These are phyloP conservation scores for Talaromyces trachyspermus DNA, from an alignment of 495 filamentous ascomycete species.

Conservation along the genomic window DNA sequence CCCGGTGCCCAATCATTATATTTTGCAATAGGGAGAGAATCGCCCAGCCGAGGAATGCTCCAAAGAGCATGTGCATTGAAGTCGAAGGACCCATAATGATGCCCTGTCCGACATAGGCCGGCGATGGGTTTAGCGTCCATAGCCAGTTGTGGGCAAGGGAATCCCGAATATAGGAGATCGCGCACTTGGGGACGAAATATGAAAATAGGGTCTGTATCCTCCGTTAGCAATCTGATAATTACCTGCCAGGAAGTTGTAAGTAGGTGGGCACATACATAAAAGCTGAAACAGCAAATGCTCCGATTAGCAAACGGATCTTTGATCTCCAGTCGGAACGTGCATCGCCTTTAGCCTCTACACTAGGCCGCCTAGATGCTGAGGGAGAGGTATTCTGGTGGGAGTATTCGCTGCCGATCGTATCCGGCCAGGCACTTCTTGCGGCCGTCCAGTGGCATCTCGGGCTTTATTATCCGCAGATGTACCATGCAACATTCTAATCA, in stretches of 20 bases:
- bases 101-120: constrained; percentile 80
- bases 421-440: constrained; percentile 11
- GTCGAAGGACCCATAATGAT: constrained; percentile 85
- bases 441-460: constrained; percentile 11
- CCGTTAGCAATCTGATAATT: constrained; percentile 11
- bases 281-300: constrained; percentile 52
- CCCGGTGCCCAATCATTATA: constrained; percentile 83
- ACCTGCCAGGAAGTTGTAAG: background rate
- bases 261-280: constrained; percentile 33
- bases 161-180: constrained; percentile 79
- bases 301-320: constrained; percentile 52
- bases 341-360: constrained; percentile 21
- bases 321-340: constrained; percentile 51
- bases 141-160: constrained; percentile 73
- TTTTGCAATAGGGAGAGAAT: constrained; percentile 87
- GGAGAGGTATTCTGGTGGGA: background rate
- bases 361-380: background rate
- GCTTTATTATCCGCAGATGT: constrained; percentile 22
- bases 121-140: constrained; percentile 92
- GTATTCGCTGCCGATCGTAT: background rate
- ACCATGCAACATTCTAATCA: constrained; percentile 84
- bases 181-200: constrained; percentile 82
- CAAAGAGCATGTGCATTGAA: constrained; percentile 91
- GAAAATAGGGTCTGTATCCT: constrained; percentile 72
- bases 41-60: constrained; percentile 86